phyloP scores from a whole-genome alignment of 2,329 filamentous ascomycete species.

The Penicillium capsulatum region DNA sequence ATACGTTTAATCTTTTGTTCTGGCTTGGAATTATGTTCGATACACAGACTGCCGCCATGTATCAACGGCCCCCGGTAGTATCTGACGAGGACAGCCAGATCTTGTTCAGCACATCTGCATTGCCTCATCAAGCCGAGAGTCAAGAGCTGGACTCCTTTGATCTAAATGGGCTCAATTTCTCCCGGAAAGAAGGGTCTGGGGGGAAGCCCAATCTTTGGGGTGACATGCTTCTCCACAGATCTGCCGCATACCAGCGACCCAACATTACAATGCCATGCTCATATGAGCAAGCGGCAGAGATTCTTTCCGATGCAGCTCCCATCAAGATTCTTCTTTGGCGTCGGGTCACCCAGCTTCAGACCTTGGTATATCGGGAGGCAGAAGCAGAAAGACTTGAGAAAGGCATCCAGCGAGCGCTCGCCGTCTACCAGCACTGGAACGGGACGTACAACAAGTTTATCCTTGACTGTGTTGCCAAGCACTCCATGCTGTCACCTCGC shows the following conservation, averaged over 20 bases:
- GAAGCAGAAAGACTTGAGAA: conserved; percentile 45
- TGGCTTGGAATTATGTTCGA: conserved; percentile 60
- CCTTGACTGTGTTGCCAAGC: conserved; percentile 49
- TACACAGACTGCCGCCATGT: conserved; percentile 54
- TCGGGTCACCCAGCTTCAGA: conserved; percentile 54
- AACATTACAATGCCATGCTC: conserved; percentile 51
- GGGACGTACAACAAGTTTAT: conserved; percentile 51
- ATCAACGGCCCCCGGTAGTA: conserved; percentile 44
- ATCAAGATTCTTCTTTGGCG: conserved; percentile 59
- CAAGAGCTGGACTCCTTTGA: conserved; percentile 7
- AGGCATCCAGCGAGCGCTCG: conserved; percentile 46
- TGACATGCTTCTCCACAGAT: conserved; percentile 31
- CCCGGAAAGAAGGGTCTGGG: conserved; percentile 1
- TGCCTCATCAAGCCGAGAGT: neutral
- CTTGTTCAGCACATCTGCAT: conserved; percentile 8
- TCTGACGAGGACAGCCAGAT: conserved; percentile 47
- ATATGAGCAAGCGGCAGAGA: conserved; percentile 49
- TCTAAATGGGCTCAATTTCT: conserved; percentile 10
- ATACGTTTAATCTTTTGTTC: conserved; percentile 53
- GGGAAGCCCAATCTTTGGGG: conserved; percentile 37
- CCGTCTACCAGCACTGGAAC: conserved; percentile 56
- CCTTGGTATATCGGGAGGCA: conserved; percentile 44
- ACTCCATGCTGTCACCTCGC: conserved; percentile 49
- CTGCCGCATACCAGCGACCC: conserved; percentile 15
- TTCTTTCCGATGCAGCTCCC: conserved; percentile 52